Evolutionary conservation across 371 early-diverging fungal genomes (phyloP), one percentile per base, ranked within the genome.

Genomic region (Ordospora pajunii): DNA sequence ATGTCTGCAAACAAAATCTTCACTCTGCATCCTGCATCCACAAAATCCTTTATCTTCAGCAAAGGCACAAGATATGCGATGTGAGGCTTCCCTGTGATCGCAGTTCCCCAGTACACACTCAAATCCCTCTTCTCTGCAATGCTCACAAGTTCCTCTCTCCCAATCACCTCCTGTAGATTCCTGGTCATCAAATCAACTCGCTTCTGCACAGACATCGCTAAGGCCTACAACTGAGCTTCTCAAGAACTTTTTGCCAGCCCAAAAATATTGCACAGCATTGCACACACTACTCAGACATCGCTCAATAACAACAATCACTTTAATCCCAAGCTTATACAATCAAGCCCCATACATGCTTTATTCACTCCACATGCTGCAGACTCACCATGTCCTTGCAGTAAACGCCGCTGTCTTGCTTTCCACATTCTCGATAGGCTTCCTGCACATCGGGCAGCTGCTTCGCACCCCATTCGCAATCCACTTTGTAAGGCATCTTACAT

Each of bases 41-140:
- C 87, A 84, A 94, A 95, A 86, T 98, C 99, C 23, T 93, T 93
- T 83, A 98, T 89, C 88, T 98, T 98, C 73, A 91, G 84, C 89
- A 98, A 90, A 11, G 97, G 91, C 7, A 97, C 92, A 88, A 93
- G 95, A 88, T 98, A 97, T 64, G 92, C 99, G 78, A 98, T 88
- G 82, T 98, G 99, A 25, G 95, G 95, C 82, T 89, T 90, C 70
- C 99, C 97, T 2, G 99, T 97, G 6, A 96, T 90, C 19, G 99
- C 96, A 27, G 97, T 96, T 53, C 99, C 99, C 96, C 96, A 98
- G 89, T 98, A 98, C 79, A 98, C 84, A 75, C 89, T 91, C 44
- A 96, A 84, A 84, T 94, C 91, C 67, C 96, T 89, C 82, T 93
- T 91, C 2, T 84, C 85, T 19, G 96, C 88, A 63, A 93, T 88